Conservation (phyloP, 306 rosid species). For the Herpetospermum pedunculosum region DNA sequence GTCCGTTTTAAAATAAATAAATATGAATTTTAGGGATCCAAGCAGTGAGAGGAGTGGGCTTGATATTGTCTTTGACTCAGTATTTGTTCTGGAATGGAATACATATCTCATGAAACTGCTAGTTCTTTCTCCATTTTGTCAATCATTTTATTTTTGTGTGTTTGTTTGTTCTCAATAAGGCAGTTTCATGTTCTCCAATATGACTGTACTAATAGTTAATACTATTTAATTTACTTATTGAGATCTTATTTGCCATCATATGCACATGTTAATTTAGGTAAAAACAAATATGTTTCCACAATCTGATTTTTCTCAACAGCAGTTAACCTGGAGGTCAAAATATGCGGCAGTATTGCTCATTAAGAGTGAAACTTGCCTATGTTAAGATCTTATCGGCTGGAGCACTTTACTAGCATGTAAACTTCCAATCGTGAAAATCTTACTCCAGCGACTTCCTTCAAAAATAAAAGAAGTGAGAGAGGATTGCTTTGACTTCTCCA, state of each 20-base stretch:
- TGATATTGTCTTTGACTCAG: neutral
- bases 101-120: neutral
- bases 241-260: neutral
- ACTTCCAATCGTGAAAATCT: neutral
- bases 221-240: neutral
- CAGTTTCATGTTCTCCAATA: neutral
- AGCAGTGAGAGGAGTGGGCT: neutral
- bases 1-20: neutral
- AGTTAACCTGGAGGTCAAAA: neutral
- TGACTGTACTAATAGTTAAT: neutral
- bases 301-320: neutral
- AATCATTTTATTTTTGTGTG: neutral
- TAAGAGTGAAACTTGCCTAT: neutral
- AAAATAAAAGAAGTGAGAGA: neutral
- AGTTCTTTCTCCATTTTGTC: neutral
- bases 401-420: neutral
- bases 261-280: neutral
- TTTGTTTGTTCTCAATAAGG: neutral
- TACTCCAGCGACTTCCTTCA: neutral
- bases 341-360: neutral
- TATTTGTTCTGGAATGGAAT: neutral
- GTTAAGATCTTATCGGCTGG: neutral
- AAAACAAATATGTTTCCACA: neutral
- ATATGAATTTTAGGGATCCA: neutral
- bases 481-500: neutral